Base-by-base conservation (phyloP, 2,329 filamentous ascomycete genomes). In the Fusarium sp. region DNA sequence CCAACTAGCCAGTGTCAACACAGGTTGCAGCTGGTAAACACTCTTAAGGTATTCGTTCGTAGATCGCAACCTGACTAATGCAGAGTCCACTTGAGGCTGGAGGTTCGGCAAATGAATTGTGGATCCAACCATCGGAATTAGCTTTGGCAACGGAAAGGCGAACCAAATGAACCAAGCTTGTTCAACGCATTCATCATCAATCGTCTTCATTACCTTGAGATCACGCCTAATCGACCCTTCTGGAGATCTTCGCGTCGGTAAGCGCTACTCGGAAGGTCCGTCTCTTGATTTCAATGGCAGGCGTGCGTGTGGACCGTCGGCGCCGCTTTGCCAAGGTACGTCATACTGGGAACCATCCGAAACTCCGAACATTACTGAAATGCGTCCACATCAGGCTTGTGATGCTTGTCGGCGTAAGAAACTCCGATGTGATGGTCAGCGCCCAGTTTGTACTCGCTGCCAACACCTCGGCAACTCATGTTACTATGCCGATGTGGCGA, bases 301-400 rank as follows among this genome's bases (percentile, higher is more conserved):
- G 14, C 7, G 5, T 22, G 47, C 8, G 2, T 29, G 47, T 27
- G 22, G 59, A 62, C 1, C 35, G 35, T 18, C 35, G 59, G 31
- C 38, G 59, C 18, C 59, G 59, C 11, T 31, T 62, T 22, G 59
- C 59, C 27, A 62, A 62, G 40, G 59, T 62, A 50, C n/a, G 52
- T 20, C 36, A 16, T 16, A 2, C 5, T 13, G 3, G 20, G 14
- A 20, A 20, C 27, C 36, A 38, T 50, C 25, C 5, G 40, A 13
- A 42, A 42, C 20, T 27, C 40, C 40, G 27, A 31, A 14, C 8
- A 35, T n/a, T 38, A 38, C 36, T 38, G 18, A n/a, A 11, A 11
- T 20, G 3, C 1, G 35, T 10, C 40, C 13, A 45, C 58, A n/a
- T 13, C n/a, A 62, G 59, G 59, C 59, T 14, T 62, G 59, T n/a